Percentiles rank a stretch among this genome's conserved stretches.
Evolutionary conservation across 140 eudicot genomes (phyloP).

Genomic region (Anethum foeniculum): DNA sequence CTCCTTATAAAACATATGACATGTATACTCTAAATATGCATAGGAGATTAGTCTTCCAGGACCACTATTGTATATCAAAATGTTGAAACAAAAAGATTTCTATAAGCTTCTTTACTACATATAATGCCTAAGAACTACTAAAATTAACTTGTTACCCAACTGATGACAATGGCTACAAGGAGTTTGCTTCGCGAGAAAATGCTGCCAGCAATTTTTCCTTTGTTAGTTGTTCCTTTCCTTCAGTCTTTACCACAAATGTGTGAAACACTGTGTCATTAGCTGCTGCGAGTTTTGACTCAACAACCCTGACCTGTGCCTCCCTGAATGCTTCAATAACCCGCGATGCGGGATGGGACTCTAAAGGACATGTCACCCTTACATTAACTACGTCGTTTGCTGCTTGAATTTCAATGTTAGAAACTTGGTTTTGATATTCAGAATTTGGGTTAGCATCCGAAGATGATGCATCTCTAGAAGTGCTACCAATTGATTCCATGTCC

Average conservation of each 20-base stretch:
- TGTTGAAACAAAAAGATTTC: slow-evolving; percentile 10
- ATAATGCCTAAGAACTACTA: slow-evolving; percentile 18
- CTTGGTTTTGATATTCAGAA: slow-evolving; percentile 10
- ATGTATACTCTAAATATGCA: slow-evolving; percentile 31
- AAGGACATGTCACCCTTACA: slow-evolving; percentile 37
- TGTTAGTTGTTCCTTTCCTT: slow-evolving; percentile 37
- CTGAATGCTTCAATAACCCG: slow-evolving; percentile 35
- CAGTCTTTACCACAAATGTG: slow-evolving; percentile 37
- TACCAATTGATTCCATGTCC: slow-evolving; percentile 24
- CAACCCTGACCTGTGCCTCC: slow-evolving; percentile 27
- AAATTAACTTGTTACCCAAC: slow-evolving; percentile 15
- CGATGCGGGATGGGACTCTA: slow-evolving; percentile 38
- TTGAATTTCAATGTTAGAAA: slow-evolving; percentile 32
- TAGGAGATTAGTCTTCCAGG: slow-evolving; percentile 13
- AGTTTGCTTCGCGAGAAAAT: slow-evolving; percentile 25
- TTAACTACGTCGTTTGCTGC: slow-evolving; percentile 25
- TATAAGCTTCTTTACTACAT: slow-evolving; percentile 17
- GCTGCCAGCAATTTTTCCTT: slow-evolving; percentile 43
- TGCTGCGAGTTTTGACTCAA: slow-evolving; percentile 33
- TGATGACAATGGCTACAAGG: slow-evolving; percentile 15
- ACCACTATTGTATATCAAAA: slow-evolving; percentile 25
- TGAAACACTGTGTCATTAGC: slow-evolving; percentile 40
- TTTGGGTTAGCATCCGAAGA: slow-evolving; percentile 21
- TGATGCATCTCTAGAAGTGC: slow-evolving; percentile 9
- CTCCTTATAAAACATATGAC: slow-evolving; percentile 15